Evolutionary conservation across 495 filamentous ascomycete genomes (phyloP).

Genomic region (Hypoxylon intermedium): DNA sequence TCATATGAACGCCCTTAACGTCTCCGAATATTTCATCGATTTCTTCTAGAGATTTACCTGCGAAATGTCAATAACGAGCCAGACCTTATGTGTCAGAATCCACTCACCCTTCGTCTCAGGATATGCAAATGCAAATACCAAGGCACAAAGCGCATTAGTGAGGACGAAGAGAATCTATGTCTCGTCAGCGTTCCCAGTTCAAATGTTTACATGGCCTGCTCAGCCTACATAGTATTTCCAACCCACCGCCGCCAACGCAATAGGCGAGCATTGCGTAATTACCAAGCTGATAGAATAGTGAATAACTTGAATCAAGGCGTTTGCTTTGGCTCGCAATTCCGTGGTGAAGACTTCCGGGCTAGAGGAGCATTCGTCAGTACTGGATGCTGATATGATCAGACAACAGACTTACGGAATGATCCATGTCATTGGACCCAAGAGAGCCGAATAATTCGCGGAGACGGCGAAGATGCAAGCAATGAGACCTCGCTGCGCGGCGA

Average conservation of each 20-base stretch:
- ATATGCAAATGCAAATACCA: slow-evolving; percentile 56
- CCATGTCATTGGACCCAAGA: slow-evolving; percentile 62
- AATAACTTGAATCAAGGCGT: slow-evolving; percentile 58
- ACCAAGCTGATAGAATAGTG: slow-evolving; percentile 64
- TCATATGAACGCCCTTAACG: slow-evolving; percentile 14
- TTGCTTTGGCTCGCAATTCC: slow-evolving; percentile 60
- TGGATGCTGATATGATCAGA: neutral
- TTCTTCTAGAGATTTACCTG: slow-evolving; percentile 59
- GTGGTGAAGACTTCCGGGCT: slow-evolving; percentile 65
- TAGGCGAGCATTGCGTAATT: slow-evolving; percentile 63
- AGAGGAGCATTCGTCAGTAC: slow-evolving; percentile 2
- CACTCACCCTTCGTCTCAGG: slow-evolving; percentile 58
- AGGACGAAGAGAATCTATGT: slow-evolving; percentile 58
- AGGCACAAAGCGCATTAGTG: slow-evolving; percentile 55
- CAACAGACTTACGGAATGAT: slow-evolving; percentile 50
- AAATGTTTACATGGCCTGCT: neutral
- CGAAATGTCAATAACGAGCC: slow-evolving; percentile 1
- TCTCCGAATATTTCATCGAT: slow-evolving; percentile 57
- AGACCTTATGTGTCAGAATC: neutral
- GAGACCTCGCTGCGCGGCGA: slow-evolving; percentile 54
- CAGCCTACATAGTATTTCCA: slow-evolving; percentile 55
- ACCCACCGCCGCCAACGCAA: slow-evolving; percentile 56
- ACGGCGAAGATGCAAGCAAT: slow-evolving; percentile 66
- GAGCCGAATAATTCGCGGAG: slow-evolving; percentile 63
- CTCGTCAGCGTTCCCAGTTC: neutral